phyloP scores from a whole-genome alignment of 192 early-diverging fungal species.

The Coemansia pectinata region DNA sequence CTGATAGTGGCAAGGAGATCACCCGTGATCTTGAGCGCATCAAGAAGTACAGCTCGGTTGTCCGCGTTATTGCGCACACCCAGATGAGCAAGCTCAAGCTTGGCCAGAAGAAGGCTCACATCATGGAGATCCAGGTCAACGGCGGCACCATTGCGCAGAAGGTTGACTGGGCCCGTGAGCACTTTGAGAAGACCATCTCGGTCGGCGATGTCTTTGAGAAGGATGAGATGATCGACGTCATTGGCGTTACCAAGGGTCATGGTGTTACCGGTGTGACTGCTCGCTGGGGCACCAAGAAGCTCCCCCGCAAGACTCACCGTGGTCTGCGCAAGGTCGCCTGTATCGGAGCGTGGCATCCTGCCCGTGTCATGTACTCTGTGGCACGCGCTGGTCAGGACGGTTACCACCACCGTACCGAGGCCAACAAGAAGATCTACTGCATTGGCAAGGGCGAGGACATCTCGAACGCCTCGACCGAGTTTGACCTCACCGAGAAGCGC shows the following conservation, averaged over 20 bases:
- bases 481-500: slow-evolving; percentile 91
- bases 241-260: slow-evolving; percentile 99
- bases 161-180: slow-evolving; percentile 95
- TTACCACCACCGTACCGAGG: slow-evolving; percentile 99
- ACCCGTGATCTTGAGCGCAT: slow-evolving; percentile 94
- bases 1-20: slow-evolving; percentile 81
- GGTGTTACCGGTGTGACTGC: slow-evolving; percentile 99
- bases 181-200: slow-evolving; percentile 97
- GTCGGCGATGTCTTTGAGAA: slow-evolving; percentile 92
- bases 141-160: slow-evolving; percentile 95
- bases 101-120: slow-evolving; percentile 99
- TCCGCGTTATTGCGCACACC: slow-evolving; percentile 98
- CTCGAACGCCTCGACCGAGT: slow-evolving; percentile 89
- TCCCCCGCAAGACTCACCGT: slow-evolving; percentile 99
- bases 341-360: slow-evolving; percentile 99
- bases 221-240: slow-evolving; percentile 99
- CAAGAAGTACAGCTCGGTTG: slow-evolving; percentile 98
- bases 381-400: slow-evolving; percentile 99
- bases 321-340: slow-evolving; percentile 99
- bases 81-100: slow-evolving; percentile 94
- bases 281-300: slow-evolving; percentile 99
- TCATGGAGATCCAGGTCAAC: slow-evolving; percentile 99
- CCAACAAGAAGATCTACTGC: slow-evolving; percentile 99
- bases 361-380: slow-evolving; percentile 98
- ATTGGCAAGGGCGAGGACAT: slow-evolving; percentile 86